Evolutionary conservation across 1,284 basidiomycete genomes (phyloP), one percentile per base, ranked within the genome.

Genomic region (Lignosus rhinocerotis): DNA sequence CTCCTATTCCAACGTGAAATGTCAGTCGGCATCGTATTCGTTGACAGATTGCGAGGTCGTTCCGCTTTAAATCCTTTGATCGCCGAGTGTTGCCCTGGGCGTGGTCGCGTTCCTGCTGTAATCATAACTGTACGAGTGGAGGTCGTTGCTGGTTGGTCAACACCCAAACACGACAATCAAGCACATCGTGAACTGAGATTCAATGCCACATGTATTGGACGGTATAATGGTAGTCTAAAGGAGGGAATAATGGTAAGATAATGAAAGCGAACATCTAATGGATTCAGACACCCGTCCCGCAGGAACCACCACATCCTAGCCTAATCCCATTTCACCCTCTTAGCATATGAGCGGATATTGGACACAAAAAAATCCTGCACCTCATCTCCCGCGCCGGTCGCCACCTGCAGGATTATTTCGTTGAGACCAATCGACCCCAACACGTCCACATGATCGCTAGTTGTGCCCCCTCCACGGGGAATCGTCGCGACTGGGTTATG

Each of bases 391-490:
- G 76, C 84, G 0, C 94, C 94, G 3, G 92, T 88, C 25, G 88
- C 94, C 14, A 95, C 87, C 71, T 94, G 90, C 30, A 98, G 75
- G 47, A 99, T 85, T n/a, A 96, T 87, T 70, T 95, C 90, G 71
- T 98, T 99, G 55, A 98, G 72, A 8, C 85, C 82, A 0, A 86
- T 89, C 19, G 93, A 90, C 3, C 97, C 96, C 17, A 99, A 81
- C 58, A 99, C 90, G 74, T 99, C 96, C 36, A 99, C 89, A 68
- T 98, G 95, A 70, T 95, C 93, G 49, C 88, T 87, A 0, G 94
- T 96, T 62, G 90, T 90, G 8, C 94, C 90, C 0, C 96, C 97
- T 39, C 96, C 96, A 41, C 96, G 84, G 4, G 83, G 96, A 71
- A 84, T 93, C 57, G 76, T 83, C 11, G 80, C 74, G 51, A 90